These are phyloP conservation scores for Saccharomycopsis phalli DNA, from an alignment of 1,139 yeast species.

Conservation along the genomic window DNA sequence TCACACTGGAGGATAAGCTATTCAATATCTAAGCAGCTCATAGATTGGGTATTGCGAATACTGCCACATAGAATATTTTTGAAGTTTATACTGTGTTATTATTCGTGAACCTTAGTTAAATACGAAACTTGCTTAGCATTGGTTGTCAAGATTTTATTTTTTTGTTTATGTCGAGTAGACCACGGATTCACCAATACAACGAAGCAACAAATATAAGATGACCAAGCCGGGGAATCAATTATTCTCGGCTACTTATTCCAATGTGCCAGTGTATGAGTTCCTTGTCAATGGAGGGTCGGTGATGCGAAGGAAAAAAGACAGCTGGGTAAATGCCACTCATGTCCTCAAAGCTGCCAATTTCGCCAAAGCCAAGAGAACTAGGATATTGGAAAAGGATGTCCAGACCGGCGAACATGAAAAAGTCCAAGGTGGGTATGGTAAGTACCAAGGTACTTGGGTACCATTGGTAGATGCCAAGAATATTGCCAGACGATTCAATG, in stretches of 20 bases:
- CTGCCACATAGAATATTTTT: too few relatives aligned
- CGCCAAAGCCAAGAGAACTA: slow-evolving; percentile 88
- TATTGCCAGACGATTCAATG: slow-evolving; percentile 64
- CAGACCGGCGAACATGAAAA: slow-evolving; percentile 83
- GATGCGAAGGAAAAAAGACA: slow-evolving; percentile 85
- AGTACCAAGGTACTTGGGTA: slow-evolving; percentile 97
- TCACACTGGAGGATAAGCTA: too few relatives aligned
- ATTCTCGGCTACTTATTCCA: slow-evolving; percentile 74
- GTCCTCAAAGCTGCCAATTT: slow-evolving; percentile 89
- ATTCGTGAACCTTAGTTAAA: too few relatives aligned
- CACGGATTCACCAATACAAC: too few relatives aligned
- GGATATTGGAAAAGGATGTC: slow-evolving; percentile 85
- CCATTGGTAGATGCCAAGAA: slow-evolving; percentile 56
- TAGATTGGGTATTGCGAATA: too few relatives aligned
- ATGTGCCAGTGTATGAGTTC: slow-evolving; percentile 86
- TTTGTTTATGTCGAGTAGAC: too few relatives aligned
- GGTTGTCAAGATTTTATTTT: too few relatives aligned
- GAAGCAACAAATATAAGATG: too few relatives aligned
- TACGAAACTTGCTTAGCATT: too few relatives aligned
- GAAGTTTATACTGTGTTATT: too few relatives aligned
- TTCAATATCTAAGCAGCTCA: too few relatives aligned
- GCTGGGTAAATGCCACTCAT: slow-evolving; percentile 98
- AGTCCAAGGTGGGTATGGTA: slow-evolving; percentile 95
- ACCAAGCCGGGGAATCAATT: too few relatives aligned
- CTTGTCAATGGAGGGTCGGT: slow-evolving; percentile 75